A percentile compares a stretch with the other conserved stretches of the same genome.
These are phyloP conservation scores for Infundibulicybe gibba DNA, from an alignment of 768 basidiomycete species.

Conservation along the genomic window DNA sequence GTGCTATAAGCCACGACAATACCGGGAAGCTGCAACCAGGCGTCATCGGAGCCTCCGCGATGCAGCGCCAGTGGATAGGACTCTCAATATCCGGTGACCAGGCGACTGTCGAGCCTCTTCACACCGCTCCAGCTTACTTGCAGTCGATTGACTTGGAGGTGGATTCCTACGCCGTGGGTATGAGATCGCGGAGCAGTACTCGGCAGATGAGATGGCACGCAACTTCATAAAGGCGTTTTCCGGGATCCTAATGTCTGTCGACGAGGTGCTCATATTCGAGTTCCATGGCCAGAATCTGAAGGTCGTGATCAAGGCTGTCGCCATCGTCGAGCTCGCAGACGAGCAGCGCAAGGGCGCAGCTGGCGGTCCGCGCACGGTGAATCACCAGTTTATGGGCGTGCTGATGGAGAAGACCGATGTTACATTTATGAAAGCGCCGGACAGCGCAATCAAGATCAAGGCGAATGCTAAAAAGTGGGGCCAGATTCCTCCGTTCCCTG, in stretches of 20 bases:
- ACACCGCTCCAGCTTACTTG: conserved; percentile 56
- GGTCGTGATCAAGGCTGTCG: conserved; percentile 58
- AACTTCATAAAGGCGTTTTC: conserved; percentile 75
- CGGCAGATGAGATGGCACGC: conserved; percentile 80
- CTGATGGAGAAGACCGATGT: conserved; percentile 92
- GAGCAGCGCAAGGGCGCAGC: conserved; percentile 47
- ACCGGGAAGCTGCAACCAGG: conserved; percentile 69
- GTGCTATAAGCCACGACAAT: conserved; percentile 63
- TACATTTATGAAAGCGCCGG: conserved; percentile 79
- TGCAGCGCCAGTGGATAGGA: conserved; percentile 88
- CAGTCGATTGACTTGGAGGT: conserved; percentile 80
- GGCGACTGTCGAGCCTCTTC: conserved; percentile 66
- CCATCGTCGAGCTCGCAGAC: conserved; percentile 57
- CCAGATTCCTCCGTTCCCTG: not conserved
- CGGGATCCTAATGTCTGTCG: conserved; percentile 64
- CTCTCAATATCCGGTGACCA: conserved; percentile 76
- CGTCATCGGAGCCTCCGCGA: conserved; percentile 68
- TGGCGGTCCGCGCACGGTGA: conserved; percentile 18
- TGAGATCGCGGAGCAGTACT: conserved; percentile 68
- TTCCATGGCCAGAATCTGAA: conserved; percentile 85
- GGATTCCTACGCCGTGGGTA: conserved; percentile 54
- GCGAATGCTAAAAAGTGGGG: conserved; percentile 84
- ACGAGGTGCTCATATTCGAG: conserved; percentile 79
- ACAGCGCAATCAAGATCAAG: conserved; percentile 85
- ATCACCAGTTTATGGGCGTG: conserved; percentile 54